Conservation (phyloP, 2,329 filamentous ascomycete species). For the Penicillium sp. region DNA sequence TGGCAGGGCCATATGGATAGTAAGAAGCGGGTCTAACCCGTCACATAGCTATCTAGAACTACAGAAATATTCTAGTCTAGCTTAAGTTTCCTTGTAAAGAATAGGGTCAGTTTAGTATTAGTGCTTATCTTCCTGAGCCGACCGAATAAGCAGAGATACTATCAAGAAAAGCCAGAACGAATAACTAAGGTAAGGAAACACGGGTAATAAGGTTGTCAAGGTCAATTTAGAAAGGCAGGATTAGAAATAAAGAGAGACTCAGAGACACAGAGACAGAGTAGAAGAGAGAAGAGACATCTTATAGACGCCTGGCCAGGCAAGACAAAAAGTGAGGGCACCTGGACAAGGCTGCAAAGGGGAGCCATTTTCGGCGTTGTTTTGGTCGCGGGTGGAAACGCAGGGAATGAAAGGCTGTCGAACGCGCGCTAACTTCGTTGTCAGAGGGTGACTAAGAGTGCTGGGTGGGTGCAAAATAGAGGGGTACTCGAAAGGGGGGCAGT, state of each 20-base stretch:
- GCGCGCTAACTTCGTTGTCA: background rate
- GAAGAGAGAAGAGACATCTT: no score
- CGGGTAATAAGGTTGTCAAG: no score
- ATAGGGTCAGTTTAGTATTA: constrained; percentile 31
- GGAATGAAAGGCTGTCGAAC: background rate
- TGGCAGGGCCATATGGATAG: no score
- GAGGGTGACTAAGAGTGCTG: constrained; percentile 1
- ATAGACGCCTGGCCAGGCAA: no score
- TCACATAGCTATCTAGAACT: constrained; percentile 29
- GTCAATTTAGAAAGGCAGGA: no score
- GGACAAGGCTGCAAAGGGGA: background rate
- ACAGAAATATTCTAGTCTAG: constrained; percentile 28
- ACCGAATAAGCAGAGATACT: constrained; percentile 4
- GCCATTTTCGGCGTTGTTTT: background rate
- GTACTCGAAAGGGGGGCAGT: constrained; percentile 2
- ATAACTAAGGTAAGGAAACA: no score
- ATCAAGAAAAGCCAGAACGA: no score
- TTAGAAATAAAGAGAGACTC: no score
- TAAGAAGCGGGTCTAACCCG: no score
- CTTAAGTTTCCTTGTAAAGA: constrained; percentile 30
- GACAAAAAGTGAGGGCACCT: no score
- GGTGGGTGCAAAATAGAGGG: constrained; percentile 22
- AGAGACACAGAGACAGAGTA: no score
- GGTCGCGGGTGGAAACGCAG: background rate
- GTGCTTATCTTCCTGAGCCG: constrained; percentile 21